phyloP scores from a whole-genome alignment of 495 filamentous ascomycete species.

The Monascus purpureus region DNA sequence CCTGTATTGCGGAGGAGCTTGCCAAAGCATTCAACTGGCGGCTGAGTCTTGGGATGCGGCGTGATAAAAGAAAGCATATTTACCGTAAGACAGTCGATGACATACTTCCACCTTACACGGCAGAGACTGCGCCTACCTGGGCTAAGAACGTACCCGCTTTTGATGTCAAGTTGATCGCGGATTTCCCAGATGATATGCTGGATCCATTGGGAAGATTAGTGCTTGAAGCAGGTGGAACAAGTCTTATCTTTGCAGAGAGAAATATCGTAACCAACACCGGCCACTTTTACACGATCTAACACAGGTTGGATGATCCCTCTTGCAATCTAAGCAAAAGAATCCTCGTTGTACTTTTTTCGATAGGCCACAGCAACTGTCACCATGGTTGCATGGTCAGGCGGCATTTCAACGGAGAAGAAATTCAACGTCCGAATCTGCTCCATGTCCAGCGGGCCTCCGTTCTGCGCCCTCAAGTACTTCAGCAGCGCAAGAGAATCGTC shows the following conservation, averaged over 20 bases:
- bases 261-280: slow-evolving; percentile 1
- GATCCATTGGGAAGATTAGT: neutral
- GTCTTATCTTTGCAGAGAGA: neutral
- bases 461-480: too few relatives aligned
- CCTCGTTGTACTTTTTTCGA: too few relatives aligned
- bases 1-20: slow-evolving; percentile 8
- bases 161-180: slow-evolving; percentile 1
- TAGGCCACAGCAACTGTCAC: too few relatives aligned
- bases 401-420: too few relatives aligned
- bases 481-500: too few relatives aligned
- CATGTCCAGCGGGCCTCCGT: too few relatives aligned
- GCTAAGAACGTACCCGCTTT: slow-evolving; percentile 1
- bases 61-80: slow-evolving; percentile 5
- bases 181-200: neutral
- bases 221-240: neutral
- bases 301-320: too few relatives aligned
- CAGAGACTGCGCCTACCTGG: slow-evolving; percentile 1
- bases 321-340: too few relatives aligned
- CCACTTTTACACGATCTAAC: neutral
- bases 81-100: slow-evolving; percentile 3
- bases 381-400: too few relatives aligned
- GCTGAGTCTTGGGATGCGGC: slow-evolving; percentile 9
- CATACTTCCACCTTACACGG: neutral
- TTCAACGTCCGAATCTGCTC: too few relatives aligned
- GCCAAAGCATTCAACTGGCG: slow-evolving; percentile 17